Evolutionary conservation across 208 protist genomes (phyloP), one percentile per base, ranked within the genome.

Genomic region (Trichomonas gallinae): DNA sequence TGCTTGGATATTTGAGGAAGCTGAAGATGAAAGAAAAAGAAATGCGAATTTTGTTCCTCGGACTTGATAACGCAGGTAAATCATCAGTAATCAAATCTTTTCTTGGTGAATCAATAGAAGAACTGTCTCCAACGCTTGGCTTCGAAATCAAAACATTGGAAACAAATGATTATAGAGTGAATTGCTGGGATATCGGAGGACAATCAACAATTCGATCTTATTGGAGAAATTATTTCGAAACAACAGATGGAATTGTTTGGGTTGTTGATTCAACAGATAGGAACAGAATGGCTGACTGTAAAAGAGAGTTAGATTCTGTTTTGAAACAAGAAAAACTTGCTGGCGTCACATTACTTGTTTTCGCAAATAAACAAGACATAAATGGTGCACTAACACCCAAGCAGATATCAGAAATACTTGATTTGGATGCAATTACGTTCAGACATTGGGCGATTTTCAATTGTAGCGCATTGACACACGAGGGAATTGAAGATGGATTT

Each of bases 351-450:
- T 96, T 99, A 31, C 98, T 99, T 6, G 88, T 99, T 26, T 98
- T 99, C 42, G 99, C 99, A 31, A 99, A 99, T 97, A 99, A 99
- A 97, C 98, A 99, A 97, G 99, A 99, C 93, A 96, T 99, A n/a
- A 83, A 97, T 63, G 98, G 97, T 23, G 98, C 98, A 0, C 96
- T 98, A 82, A 96, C 97, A 0, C 96, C 97, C 34, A 9, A 96
- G 0, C 96, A 96, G 81, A 96, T 46, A 6, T 31, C 96, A 46
- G 26, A 9, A 63, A 31, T 36, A 48, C 96, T 96, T 44, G 42
- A 72, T 11, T 40, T 97, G 2, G 31, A 45, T 46, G 0, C 23
- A 31, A 89, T 97, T 21, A 63, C 63, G 21, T 42, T 96, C 36
- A 42, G 48, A 31, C 40, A 58, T 36, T 97, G 93, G 96, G 87